Conservation (phyloP, 768 basidiomycete species). For the Mycena belliarum region DNA sequence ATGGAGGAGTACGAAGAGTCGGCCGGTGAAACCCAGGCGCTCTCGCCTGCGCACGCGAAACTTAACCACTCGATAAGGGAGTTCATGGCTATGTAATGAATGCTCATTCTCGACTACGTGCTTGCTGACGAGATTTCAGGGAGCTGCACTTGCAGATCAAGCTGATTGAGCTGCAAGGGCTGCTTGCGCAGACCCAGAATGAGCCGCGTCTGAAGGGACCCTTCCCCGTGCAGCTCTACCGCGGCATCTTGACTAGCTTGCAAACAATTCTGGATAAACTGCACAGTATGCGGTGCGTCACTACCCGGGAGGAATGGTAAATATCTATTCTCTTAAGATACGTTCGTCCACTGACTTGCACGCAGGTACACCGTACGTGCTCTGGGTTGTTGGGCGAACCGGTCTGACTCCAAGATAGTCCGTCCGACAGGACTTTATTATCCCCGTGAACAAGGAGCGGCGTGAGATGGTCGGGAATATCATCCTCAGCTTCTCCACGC, state of each 20-base stretch:
- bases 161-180: slow-evolving; percentile 78
- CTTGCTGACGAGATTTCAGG: slow-evolving; percentile 45
- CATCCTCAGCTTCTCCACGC: slow-evolving; percentile 82
- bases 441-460: slow-evolving; percentile 86
- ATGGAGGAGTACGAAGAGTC: slow-evolving; percentile 29
- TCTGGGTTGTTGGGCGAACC: background rate
- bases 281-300: slow-evolving; percentile 97
- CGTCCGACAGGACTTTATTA: slow-evolving; percentile 83
- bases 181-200: slow-evolving; percentile 87
- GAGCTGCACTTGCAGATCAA: slow-evolving; percentile 93
- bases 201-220: slow-evolving; percentile 96
- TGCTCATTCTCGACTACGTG: background rate
- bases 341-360: slow-evolving; percentile 8
- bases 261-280: slow-evolving; percentile 86
- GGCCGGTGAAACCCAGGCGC: slow-evolving; percentile 29
- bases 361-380: slow-evolving; percentile 69
- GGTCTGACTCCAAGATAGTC: slow-evolving; percentile 44
- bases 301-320: slow-evolving; percentile 91
- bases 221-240: slow-evolving; percentile 85
- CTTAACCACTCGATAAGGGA: slow-evolving; percentile 71
- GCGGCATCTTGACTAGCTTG: slow-evolving; percentile 76
- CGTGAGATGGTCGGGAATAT: slow-evolving; percentile 96
- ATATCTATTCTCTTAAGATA: slow-evolving; percentile 24
- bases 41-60: slow-evolving; percentile 38
- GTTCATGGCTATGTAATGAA: slow-evolving; percentile 88